Conservation (phyloP, 2,329 filamentous ascomycete species). For the Penicillium glabrum region DNA sequence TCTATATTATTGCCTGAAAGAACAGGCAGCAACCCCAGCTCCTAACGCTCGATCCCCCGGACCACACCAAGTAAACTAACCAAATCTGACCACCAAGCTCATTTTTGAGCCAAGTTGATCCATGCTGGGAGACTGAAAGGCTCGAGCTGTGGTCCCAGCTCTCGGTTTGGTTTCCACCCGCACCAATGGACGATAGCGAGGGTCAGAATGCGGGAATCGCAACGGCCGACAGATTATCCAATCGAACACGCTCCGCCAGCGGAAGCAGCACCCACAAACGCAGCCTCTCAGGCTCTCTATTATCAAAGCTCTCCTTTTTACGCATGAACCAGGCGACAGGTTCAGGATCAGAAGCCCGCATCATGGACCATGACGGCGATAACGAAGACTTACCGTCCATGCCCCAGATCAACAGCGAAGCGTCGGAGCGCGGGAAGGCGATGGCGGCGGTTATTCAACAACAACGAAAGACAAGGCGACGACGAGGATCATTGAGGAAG, state of each 20-base stretch:
- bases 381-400: conserved; percentile 29
- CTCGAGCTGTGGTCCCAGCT: conserved; percentile 20
- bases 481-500: conserved; percentile 84
- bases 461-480: conserved; percentile 61
- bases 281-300: conserved; percentile 62
- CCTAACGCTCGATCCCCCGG: conserved; percentile 1
- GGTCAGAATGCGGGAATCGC: conserved; percentile 27
- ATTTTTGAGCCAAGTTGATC: background rate
- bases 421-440: conserved; percentile 45
- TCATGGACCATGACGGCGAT: conserved; percentile 25
- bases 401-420: conserved; percentile 13
- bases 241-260: conserved; percentile 33
- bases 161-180: conserved; percentile 20
- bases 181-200: conserved; percentile 39
- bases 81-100: background rate
- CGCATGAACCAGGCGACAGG: conserved; percentile 46
- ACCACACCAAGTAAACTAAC: conserved; percentile 2
- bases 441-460: conserved; percentile 50
- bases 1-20: conserved; percentile 4
- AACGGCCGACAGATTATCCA: conserved; percentile 24
- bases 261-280: conserved; percentile 48
- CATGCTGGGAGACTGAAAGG: conserved; percentile 18
- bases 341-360: conserved; percentile 34
- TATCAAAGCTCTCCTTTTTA: conserved; percentile 71
- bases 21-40: conserved; percentile 3